Base-by-base conservation (phyloP, 129 eudicot species). In the Glebionis coronaria region DNA sequence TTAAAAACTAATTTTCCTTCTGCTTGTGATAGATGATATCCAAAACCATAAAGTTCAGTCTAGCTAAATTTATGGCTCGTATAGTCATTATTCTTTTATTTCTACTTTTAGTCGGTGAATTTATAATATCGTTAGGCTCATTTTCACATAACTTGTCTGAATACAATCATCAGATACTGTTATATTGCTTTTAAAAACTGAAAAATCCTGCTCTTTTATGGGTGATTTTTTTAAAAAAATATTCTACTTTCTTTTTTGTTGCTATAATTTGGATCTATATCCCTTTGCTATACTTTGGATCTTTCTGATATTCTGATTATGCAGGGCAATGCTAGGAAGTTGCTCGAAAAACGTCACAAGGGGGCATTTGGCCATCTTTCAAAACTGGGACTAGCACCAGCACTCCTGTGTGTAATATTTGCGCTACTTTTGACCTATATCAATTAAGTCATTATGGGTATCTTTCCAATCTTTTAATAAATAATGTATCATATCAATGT, bases 341-440 rank as follows among this genome's bases (percentile, higher is more conserved):
- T 92, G 70, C 77, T 88, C 60, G 96, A 92, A 56, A 88, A 82
- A 61, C 95, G 87, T 38, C 82, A 88, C 56, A 95, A 92, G 62
- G 80, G 85, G 55, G 74, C 68, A 65, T 82, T 92, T 62, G 98
- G 95, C 1, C 77, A 81, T 56, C 87, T 92, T 63, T 82, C 98
- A 56, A 92, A 86, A 72, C 72, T 92, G 74, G 98, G 98, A 68
- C 85, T 92, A 81, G 98, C 96, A 59, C 98, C 97, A 15, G 64
- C 83, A 42, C 91, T 94, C 67, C 69, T 88, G 90, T 89, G 82
- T 87, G 72, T 85, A 68, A 87, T 94, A 51, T 82, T 94, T 56
- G 66, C 81, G 83, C 73, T 89, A 67, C 88, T 94, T 70, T 76
- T 78, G 77, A 77, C 84, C 74, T 94, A 86, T 78, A 72, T 80